Evolutionary conservation across 2,329 filamentous ascomycete genomes (phyloP).

Genomic region (Alternaria dauci): DNA sequence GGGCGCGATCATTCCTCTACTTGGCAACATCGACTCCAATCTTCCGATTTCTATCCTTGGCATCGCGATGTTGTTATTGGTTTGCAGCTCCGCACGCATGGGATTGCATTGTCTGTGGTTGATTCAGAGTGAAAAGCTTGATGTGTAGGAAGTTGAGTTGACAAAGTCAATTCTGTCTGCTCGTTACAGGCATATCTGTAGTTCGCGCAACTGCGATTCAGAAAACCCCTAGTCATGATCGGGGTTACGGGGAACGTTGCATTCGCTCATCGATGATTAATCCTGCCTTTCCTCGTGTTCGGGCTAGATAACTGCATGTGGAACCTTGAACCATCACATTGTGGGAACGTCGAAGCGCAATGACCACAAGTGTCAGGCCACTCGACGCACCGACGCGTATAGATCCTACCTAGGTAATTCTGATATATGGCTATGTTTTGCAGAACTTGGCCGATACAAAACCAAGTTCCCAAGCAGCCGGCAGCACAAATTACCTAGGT

Average conservation of each 20-base stretch:
- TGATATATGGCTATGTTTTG: neutral
- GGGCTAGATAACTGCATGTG: neutral
- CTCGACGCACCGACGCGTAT: neutral
- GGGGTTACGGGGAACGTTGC: neutral
- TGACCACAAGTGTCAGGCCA: neutral
- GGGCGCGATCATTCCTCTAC: constrained; percentile 1
- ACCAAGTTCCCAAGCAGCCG: neutral
- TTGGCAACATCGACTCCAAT: constrained; percentile 8
- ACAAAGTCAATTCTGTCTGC: neutral
- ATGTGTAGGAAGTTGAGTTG: neutral
- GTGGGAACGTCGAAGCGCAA: neutral
- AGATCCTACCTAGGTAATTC: neutral
- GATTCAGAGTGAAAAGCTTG: neutral
- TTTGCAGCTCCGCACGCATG: neutral
- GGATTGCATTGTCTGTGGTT: neutral
- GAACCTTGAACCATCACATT: neutral
- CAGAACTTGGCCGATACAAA: neutral
- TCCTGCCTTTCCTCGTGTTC: neutral
- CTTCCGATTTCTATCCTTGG: neutral
- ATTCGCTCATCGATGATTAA: constrained; percentile 3
- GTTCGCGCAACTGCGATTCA: neutral
- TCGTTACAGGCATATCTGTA: neutral
- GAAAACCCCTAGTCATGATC: neutral
- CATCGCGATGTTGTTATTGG: neutral
- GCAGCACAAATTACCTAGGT: neutral